Base-by-base conservation (phyloP, 2,329 filamentous ascomycete genomes). In the Cercospora brassicicola region DNA sequence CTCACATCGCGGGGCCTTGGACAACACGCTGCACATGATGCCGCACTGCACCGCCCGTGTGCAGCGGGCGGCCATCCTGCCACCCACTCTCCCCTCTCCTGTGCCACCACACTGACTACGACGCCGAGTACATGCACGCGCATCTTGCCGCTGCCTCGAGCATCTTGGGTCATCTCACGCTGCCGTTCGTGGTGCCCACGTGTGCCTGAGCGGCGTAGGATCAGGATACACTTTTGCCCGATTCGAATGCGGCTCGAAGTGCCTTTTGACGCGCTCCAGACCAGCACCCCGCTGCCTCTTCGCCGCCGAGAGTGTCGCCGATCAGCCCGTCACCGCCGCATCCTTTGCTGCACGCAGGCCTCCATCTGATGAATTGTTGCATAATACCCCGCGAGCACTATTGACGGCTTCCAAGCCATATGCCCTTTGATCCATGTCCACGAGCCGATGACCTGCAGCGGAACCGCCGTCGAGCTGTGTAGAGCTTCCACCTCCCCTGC, bases 401-500 rank as follows among this genome's bases (percentile, higher is more conserved):
- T 57, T 57, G 62, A 28, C 30, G 20, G 13, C 18, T 30, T 26
- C 30, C 48, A 30, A 36, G 55, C 55, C 55, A 59, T 33, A 31
- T 33, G 55, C 45, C 15, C 30, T 26, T 20, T 4, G 10, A 36
- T 57, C 42, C 61, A 11, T 64, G 51, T 42, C 36, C 33, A 31
- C 33, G 23, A 36, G 62, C 33, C 18, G 51, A 26, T 39, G 51
- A 59, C 62, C 62, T 64, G 62, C 62, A 64, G 62, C 62, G 31
- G 62, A 64, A 36, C 28, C 62, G 62, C 51, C 33, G 31, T 64
- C 48, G 51, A 64, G 62, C 62, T 64, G n/a, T 36, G 26, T 33
- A 64, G 30, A 64, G 61, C 62, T 59, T 57, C 62, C 20, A 45
- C 48, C 61, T 64, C 62, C 62, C 62, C 62, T 64, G 62, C 62